Conservation (phyloP, 2,329 filamentous ascomycete species). For the Phialemonium atrogriseum region DNA sequence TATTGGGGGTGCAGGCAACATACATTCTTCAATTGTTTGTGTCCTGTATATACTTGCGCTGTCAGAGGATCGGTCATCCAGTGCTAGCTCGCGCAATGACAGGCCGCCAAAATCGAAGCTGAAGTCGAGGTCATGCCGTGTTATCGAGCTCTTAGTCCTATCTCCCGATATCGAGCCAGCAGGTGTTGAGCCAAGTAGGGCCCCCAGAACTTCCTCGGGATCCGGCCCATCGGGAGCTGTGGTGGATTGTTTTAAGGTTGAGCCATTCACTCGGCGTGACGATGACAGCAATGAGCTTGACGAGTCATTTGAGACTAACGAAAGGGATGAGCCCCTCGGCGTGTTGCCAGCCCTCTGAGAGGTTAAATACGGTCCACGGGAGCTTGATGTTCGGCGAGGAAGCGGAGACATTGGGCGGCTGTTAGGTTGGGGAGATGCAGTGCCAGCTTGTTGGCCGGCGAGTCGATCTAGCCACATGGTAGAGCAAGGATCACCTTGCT, state of each 20-base stretch:
- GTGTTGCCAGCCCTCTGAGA: slow-evolving; percentile 60
- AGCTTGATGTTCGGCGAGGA: slow-evolving; percentile 57
- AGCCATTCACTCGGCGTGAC: slow-evolving; percentile 58
- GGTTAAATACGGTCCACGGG: slow-evolving; percentile 59
- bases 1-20: slow-evolving; percentile 13
- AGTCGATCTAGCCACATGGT: slow-evolving; percentile 89
- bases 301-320: slow-evolving; percentile 70
- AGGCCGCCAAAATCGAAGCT: slow-evolving; percentile 73
- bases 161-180: slow-evolving; percentile 9
- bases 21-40: slow-evolving; percentile 67
- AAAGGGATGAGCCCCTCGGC: slow-evolving; percentile 69
- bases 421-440: slow-evolving; percentile 50
- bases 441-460: slow-evolving; percentile 54
- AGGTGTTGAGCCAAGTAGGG: slow-evolving; percentile 27
- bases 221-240: slow-evolving; percentile 49
- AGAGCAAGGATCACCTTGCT: too few species aligned
- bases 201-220: slow-evolving; percentile 60
- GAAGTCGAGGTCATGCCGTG: slow-evolving; percentile 47
- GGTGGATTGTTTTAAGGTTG: slow-evolving; percentile 53
- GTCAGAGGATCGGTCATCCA: slow-evolving; percentile 18
- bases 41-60: slow-evolving; percentile 33
- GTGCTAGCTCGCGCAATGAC: slow-evolving; percentile 64
- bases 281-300: slow-evolving; percentile 64
- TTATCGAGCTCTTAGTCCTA: slow-evolving; percentile 19
- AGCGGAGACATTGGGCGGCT: slow-evolving; percentile 66